Base-by-base conservation (phyloP, 495 filamentous ascomycete species). In the Venustampulla echinocandica region DNA sequence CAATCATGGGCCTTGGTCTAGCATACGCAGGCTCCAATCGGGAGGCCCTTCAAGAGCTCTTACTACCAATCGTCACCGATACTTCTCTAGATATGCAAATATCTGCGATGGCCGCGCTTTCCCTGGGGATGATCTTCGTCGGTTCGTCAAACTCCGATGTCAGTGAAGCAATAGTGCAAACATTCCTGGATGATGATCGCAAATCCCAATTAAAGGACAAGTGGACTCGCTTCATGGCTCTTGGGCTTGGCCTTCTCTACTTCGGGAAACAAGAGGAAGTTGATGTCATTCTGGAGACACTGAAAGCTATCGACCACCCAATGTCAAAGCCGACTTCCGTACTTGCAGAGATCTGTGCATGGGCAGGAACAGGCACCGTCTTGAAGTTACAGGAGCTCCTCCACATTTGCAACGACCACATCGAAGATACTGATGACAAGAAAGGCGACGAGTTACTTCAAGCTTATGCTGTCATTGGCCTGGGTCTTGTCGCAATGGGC, bases 221-320 rank as follows among this genome's bases (percentile, higher is more conserved):
- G 65, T 99, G 92, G 92, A 87, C 87, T 18, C 79, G 90, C 2
- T 99, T 99, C 67, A 84, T 97, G 74, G 86, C 86, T 11, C 79
- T 99, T 52, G 92, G 93, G 48, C 72, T 99, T 44, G 92, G 93
- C 2, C 78, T 99, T 14, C 70, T 99, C 21, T 99, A 84, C 72
- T 95, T 97, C 52, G 93, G 93, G 28, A 80, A 86, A 37, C 93
- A 99, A 62, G 92, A 99, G 61, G 89, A 97, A 63, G 92, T 95
- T 13, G 92, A 99, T 59, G 89, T 95, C 21, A 82, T 95, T 42
- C 66, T 95, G 15, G 92, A 96, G 64, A 93, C 90, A 0, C 74
- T 99, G 23, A 97, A 96, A 67, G 92, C 84, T 7, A 86, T 95
- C 38, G 87, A 95, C 39, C 89, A 96, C 56, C 90, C 92, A 21